Conservation (phyloP, 306 rosid genomes). For the Fragaria ananassa region DNA sequence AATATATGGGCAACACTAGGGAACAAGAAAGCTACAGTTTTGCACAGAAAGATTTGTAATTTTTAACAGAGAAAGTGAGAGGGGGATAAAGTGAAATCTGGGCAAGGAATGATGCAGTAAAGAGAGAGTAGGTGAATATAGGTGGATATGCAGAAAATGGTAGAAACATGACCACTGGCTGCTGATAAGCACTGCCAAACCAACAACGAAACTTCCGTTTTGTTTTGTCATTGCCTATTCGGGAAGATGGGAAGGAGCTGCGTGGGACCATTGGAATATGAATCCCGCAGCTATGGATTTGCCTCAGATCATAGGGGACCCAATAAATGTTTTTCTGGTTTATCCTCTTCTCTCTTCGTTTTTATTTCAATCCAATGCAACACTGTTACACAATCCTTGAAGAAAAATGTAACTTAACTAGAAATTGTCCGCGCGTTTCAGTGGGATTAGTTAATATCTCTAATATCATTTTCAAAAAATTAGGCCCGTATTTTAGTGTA, state of each 20-base stretch:
- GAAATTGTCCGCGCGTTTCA: too few relatives aligned
- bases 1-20: neutral
- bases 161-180: neutral
- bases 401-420: too few relatives aligned
- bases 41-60: neutral
- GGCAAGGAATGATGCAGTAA: neutral
- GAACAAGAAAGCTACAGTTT: slow-evolving; percentile 7
- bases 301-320: neutral
- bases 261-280: neutral
- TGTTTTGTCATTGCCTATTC: neutral
- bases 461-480: too few relatives aligned
- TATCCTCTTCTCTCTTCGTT: neutral
- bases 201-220: slow-evolving; percentile 1
- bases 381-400: too few relatives aligned
- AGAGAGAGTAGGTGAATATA: neutral
- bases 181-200: neutral
- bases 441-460: too few relatives aligned
- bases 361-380: too few relatives aligned
- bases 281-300: neutral
- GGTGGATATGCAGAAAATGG: neutral
- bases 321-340: neutral
- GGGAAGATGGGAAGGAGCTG: neutral
- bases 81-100: slow-evolving; percentile 12
- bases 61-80: neutral
- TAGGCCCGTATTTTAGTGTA: too few relatives aligned